phyloP scores from a whole-genome alignment of 441 rosid species.

The Manihot esculenta region DNA sequence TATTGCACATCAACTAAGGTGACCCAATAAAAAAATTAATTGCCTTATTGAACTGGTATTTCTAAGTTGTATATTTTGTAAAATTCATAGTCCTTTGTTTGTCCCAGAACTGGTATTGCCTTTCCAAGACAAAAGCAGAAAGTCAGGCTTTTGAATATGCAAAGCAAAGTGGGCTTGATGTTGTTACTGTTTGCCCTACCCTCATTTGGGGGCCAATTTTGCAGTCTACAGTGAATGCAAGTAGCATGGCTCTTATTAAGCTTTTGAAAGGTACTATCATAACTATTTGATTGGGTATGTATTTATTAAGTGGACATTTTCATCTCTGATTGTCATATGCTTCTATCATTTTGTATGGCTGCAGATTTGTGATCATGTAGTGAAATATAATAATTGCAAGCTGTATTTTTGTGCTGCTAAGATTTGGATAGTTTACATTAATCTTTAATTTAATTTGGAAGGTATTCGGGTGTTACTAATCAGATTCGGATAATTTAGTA shows the following conservation, averaged over 20 bases:
- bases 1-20: conserved; percentile 59
- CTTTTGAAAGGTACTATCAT: conserved; percentile 29
- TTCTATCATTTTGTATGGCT: background rate
- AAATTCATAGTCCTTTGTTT: background rate
- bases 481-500: no score
- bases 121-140: conserved; percentile 74
- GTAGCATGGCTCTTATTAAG: conserved; percentile 56
- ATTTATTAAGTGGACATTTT: background rate
- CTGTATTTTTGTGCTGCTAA: background rate
- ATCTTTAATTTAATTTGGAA: no score
- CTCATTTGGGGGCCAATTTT: conserved; percentile 27
- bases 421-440: no score
- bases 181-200: conserved; percentile 58
- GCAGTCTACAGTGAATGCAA: conserved; percentile 61
- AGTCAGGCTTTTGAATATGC: conserved; percentile 61
- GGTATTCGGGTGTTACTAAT: no score
- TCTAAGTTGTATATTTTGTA: background rate
- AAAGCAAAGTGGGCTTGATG: conserved; percentile 58
- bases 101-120: conserved; percentile 29
- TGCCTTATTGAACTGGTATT: background rate
- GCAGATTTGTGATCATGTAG: background rate
- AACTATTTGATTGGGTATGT: background rate
- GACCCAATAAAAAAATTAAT: conserved; percentile 3
- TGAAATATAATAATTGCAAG: background rate
- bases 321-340: background rate